These are phyloP conservation scores for Agapanthus africanus DNA, from an alignment of 106 monocot genomes.

Conservation along the genomic window DNA sequence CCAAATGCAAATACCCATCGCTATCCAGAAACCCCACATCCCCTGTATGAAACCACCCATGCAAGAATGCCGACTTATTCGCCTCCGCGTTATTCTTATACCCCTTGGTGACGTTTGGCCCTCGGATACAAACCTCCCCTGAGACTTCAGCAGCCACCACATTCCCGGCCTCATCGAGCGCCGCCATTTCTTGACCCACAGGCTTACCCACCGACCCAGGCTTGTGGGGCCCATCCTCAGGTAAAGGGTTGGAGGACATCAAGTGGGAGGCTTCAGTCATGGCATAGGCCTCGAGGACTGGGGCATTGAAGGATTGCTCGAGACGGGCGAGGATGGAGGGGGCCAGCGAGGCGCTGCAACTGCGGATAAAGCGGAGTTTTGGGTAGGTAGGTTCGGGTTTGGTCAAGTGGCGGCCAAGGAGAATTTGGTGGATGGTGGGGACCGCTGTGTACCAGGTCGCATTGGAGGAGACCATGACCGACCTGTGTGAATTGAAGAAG, in stretches of 20 bases:
- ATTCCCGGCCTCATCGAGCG: conserved; percentile 52
- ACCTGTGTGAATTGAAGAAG: too few species aligned
- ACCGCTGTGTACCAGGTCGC: conserved; percentile 99
- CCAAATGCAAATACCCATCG: conserved; percentile 78
- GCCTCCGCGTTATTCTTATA: conserved; percentile 79
- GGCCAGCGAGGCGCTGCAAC: conserved; percentile 92
- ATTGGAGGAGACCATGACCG: conserved; percentile 47
- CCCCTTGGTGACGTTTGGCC: conserved; percentile 74
- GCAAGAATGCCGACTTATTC: conserved; percentile 58
- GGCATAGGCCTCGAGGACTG: conserved; percentile 93
- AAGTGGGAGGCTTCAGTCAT: conserved; percentile 94
- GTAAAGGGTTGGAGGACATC: conserved; percentile 82
- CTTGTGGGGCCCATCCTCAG: conserved; percentile 60
- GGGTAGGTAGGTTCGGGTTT: conserved; percentile 61
- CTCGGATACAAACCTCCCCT: conserved; percentile 86
- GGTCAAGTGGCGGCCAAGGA: conserved; percentile 70
- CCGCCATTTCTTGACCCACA: conserved; percentile 65
- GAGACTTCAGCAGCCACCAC: conserved; percentile 11
- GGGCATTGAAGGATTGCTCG: conserved; percentile 62
- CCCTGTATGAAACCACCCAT: conserved; percentile 96
- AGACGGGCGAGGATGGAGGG: conserved; percentile 52
- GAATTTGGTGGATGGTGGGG: conserved; percentile 92
- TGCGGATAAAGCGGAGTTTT: conserved; percentile 80
- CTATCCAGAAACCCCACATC: conserved; percentile 70
- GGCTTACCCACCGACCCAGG: conserved; percentile 72